A percentile compares a stretch with the other conserved stretches of the same genome.
phyloP scores from a whole-genome alignment of 371 early-diverging fungal species.

The Mucor racemosus region DNA sequence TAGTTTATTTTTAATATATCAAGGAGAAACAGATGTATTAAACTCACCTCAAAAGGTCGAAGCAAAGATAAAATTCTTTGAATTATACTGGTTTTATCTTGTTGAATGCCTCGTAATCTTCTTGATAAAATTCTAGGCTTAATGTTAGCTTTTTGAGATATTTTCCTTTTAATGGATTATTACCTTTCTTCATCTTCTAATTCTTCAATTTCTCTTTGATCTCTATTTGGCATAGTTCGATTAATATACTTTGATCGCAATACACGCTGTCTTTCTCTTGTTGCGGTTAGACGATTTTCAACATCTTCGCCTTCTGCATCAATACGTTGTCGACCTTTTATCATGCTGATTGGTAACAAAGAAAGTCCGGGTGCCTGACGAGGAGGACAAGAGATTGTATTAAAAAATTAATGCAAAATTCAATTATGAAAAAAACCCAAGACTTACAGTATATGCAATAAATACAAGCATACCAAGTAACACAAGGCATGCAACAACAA shows the following conservation, averaged over 20 bases:
- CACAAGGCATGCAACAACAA: conserved; percentile 47
- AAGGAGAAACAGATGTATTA: conserved; percentile 7
- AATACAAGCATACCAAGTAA: conserved; percentile 49
- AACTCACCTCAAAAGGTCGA: conserved; percentile 51
- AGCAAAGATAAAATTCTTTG: conserved; percentile 28
- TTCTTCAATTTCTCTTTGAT: conserved; percentile 50
- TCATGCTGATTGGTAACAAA: conserved; percentile 52
- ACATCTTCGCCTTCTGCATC: conserved; percentile 49
- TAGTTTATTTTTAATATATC: conserved; percentile 22
- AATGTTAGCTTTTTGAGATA: neutral
- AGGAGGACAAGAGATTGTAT: too few species aligned
- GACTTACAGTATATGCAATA: conserved; percentile 51
- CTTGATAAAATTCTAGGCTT: conserved; percentile 38
- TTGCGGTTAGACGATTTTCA: conserved; percentile 35
- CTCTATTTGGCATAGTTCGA: conserved; percentile 41
- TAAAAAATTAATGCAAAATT: neutral
- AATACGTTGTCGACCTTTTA: conserved; percentile 46
- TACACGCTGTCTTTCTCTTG: conserved; percentile 49
- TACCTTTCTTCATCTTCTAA: conserved; percentile 58
- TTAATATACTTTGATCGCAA: conserved; percentile 44
- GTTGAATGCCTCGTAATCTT: conserved; percentile 35
- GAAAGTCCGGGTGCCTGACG: conserved; percentile 62
- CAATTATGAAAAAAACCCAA: neutral
- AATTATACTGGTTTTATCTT: conserved; percentile 38
- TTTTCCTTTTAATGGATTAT: neutral